A percentile compares a stretch with the other conserved stretches of the same genome.
phyloP scores from a whole-genome alignment of 2,329 filamentous ascomycete species.

The Sporothrix globosa region DNA sequence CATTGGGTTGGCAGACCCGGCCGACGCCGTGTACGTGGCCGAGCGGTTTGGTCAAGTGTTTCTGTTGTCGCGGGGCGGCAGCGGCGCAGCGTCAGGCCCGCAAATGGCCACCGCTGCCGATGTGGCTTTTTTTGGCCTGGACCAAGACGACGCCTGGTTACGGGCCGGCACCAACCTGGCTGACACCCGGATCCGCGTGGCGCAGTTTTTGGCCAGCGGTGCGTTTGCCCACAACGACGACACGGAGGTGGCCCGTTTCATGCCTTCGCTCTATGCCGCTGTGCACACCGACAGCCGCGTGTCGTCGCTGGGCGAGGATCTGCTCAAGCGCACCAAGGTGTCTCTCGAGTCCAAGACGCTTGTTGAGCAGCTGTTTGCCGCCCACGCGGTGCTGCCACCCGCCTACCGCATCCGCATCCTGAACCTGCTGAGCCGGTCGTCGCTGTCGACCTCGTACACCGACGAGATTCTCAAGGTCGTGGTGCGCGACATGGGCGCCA shows the following conservation, averaged over 20 bases:
- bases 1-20: slow-evolving; percentile 66
- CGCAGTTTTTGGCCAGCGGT: slow-evolving; percentile 77
- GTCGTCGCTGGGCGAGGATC: slow-evolving; percentile 82
- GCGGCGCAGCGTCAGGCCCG: not conserved
- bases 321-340: slow-evolving; percentile 77
- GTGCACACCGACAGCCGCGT: slow-evolving; percentile 81
- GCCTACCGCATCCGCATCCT: slow-evolving; percentile 79
- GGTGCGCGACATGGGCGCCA: slow-evolving; percentile 59
- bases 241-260: slow-evolving; percentile 76
- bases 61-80: slow-evolving; percentile 53
- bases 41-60: slow-evolving; percentile 77
- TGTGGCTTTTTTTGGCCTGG: slow-evolving; percentile 68
- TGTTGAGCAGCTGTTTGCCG: slow-evolving; percentile 67
- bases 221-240: slow-evolving; percentile 59
- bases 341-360: slow-evolving; percentile 70
- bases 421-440: slow-evolving; percentile 74
- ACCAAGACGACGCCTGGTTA: slow-evolving; percentile 71
- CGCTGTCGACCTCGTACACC: slow-evolving; percentile 69
- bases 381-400: slow-evolving; percentile 74
- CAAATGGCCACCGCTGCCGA: slow-evolving; percentile 47
- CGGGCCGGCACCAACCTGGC: slow-evolving; percentile 63
- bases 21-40: slow-evolving; percentile 75
- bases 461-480: slow-evolving; percentile 70
- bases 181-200: slow-evolving; percentile 69
- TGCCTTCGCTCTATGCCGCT: slow-evolving; percentile 81